These are phyloP conservation scores for Forsythia viridissima DNA, from an alignment of 257 asterid species.

Conservation along the genomic window DNA sequence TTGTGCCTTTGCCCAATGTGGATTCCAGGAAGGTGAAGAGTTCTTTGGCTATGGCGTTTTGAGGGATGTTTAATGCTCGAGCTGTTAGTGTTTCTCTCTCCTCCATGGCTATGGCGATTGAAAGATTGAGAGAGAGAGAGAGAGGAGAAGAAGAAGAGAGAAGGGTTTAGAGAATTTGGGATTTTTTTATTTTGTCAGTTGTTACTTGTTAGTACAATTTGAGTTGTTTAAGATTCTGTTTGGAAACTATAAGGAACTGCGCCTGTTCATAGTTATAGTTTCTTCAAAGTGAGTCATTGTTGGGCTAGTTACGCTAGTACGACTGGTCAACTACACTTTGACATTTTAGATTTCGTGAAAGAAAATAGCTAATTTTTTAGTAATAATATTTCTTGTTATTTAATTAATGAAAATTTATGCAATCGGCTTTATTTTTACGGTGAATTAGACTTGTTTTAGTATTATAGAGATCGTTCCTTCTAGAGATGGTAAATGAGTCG, in stretches of 20 bases:
- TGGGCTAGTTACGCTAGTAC: no score
- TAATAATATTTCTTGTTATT: no score
- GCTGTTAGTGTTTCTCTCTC: conserved; percentile 54
- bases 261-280: neutral
- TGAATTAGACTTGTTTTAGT: no score
- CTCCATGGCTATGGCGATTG: conserved; percentile 29
- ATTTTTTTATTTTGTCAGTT: neutral
- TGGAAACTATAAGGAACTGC: neutral
- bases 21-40: conserved; percentile 57
- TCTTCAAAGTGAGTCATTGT: no score
- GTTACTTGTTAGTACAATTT: neutral
- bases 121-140: neutral
- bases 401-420: no score
- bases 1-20: conserved; percentile 46
- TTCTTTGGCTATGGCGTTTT: conserved; percentile 51
- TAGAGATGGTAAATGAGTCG: no score
- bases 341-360: no score
- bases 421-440: no score
- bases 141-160: neutral
- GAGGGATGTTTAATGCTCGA: conserved; percentile 58
- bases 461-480: no score
- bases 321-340: no score
- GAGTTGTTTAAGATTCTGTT: neutral
- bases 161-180: conserved; percentile 12
- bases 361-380: no score